Conservation (phyloP, 2,329 filamentous ascomycete species). For the Aspergillus piperis region DNA sequence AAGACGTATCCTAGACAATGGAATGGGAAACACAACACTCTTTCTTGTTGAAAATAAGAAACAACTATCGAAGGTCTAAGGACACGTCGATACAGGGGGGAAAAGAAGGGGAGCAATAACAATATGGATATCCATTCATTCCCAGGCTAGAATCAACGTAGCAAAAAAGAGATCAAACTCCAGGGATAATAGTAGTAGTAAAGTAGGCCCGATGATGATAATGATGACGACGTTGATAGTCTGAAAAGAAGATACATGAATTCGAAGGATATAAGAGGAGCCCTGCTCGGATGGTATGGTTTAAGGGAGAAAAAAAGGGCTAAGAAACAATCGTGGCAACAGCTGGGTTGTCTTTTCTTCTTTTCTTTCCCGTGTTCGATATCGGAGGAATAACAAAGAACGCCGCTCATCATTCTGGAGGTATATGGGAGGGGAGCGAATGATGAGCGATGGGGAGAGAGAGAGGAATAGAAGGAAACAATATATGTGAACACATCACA, state of each 20-base stretch:
- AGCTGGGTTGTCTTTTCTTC: too few relatives aligned
- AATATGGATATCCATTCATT: slow-evolving; percentile 19
- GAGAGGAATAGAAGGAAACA: slow-evolving; percentile 6
- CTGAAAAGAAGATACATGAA: slow-evolving; percentile 32
- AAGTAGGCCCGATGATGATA: too few relatives aligned
- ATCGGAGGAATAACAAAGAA: neutral
- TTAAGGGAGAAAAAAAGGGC: neutral
- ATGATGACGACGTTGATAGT: neutral
- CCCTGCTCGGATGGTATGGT: neutral
- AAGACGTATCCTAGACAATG: neutral
- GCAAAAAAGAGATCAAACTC: slow-evolving; percentile 18
- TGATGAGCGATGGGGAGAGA: neutral
- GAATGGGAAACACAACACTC: slow-evolving; percentile 3
- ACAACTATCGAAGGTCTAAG: slow-evolving; percentile 12
- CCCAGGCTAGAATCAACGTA: slow-evolving; percentile 1
- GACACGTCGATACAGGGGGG: slow-evolving; percentile 8
- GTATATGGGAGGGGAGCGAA: neutral
- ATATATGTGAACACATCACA: slow-evolving; percentile 12
- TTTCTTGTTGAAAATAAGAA: slow-evolving; percentile 6
- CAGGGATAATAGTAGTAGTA: slow-evolving; percentile 6
- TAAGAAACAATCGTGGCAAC: neutral
- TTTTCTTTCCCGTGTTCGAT: too few relatives aligned
- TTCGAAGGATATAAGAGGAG: slow-evolving; percentile 12
- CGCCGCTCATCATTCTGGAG: neutral
- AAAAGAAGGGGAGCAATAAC: slow-evolving; percentile 4